Evolutionary conservation across 768 basidiomycete species (phyloP), one percentile per base, ranked within the genome.

Genomic region (Pleurotus ostreatus): DNA sequence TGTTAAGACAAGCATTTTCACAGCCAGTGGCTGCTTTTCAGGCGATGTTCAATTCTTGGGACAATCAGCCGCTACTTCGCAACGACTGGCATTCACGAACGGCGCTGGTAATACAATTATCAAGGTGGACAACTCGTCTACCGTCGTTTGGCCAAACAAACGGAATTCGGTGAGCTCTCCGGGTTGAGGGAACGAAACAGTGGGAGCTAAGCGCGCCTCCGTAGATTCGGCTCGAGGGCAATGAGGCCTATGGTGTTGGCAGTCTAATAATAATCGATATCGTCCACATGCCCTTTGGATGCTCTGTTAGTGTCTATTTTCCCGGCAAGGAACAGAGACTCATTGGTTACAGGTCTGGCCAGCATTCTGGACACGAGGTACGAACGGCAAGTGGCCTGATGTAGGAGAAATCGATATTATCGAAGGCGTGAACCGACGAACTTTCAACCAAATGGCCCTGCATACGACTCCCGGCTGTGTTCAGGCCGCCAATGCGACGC

Each of bases 361-460:
- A 1, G 68, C 77, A 4, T 78, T 80, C 57, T 81, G 78, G 78
- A 79, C 76, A 15, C 67, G 70, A 38, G 71, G 74, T 30, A 67
- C 70, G n/a, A 69, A 71, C 18, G 41, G 55, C 15, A 64, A 66
- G 18, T 80, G 78, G 80, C 80, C 80, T 3, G 54, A 63, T 5
- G 70, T 69, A 6, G 80, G 80, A 39, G 79, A 81, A 65, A 80
- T 81, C 37, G 80, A 81, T 62, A 88, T 91, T 30, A 83, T 94
- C 55, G 94, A 95, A 68, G 88, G 83, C 8, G 89, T 94, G 60
- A 94, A 96, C 70, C 62, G 79, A 49, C 81, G 85, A 69, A 69
- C 72, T 6, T 71, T 76, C 60, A 92, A 92, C 61, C 89, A 91
- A 65, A 82, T 88, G 71, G 81, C 92, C 0, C 70, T 94, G n/a